Evolutionary conservation across 1,139 yeast genomes (phyloP).

Genomic region (Candida frijolesensis): DNA sequence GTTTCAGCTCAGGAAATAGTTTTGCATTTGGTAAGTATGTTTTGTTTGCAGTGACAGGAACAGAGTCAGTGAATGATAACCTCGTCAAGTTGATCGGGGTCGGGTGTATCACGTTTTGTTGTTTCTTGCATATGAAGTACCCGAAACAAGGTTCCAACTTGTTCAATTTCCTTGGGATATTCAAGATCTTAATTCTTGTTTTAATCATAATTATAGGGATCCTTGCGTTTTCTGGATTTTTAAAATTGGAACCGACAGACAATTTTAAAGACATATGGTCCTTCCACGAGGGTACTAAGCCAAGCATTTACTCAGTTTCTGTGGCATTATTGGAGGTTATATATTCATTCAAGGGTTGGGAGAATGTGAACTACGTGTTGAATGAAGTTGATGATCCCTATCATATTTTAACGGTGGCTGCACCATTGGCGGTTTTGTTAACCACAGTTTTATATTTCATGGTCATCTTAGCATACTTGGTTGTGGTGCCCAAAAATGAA

Average conservation of each 20-base stretch:
- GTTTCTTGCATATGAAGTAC: conserved; percentile 38
- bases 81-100: conserved; percentile 47
- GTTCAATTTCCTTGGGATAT: conserved; percentile 46
- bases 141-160: conserved; percentile 46
- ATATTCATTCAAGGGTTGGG: conserved; percentile 47
- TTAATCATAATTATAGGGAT: conserved; percentile 43
- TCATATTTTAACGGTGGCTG: conserved; percentile 67
- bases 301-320: conserved; percentile 36
- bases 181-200: conserved; percentile 43
- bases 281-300: conserved; percentile 20
- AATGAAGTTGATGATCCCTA: conserved; percentile 57
- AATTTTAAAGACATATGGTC: conserved; percentile 34
- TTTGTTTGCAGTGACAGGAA: conserved; percentile 35
- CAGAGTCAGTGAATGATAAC: conserved; percentile 26
- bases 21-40: conserved; percentile 55
- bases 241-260: conserved; percentile 27
- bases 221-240: conserved; percentile 27
- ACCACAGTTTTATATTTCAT: conserved; percentile 67
- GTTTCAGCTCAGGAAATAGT: conserved; percentile 54
- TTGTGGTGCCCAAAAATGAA: conserved; percentile 70
- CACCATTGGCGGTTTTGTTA: conserved; percentile 65
- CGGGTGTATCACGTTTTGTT: conserved; percentile 42
- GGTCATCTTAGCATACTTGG: conserved; percentile 71
- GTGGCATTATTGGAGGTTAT: conserved; percentile 46
- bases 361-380: conserved; percentile 47